Evolutionary conservation across 139 green algal genomes (phyloP), one percentile per base, ranked within the genome.

Genomic region (Volvox reticuliferus): DNA sequence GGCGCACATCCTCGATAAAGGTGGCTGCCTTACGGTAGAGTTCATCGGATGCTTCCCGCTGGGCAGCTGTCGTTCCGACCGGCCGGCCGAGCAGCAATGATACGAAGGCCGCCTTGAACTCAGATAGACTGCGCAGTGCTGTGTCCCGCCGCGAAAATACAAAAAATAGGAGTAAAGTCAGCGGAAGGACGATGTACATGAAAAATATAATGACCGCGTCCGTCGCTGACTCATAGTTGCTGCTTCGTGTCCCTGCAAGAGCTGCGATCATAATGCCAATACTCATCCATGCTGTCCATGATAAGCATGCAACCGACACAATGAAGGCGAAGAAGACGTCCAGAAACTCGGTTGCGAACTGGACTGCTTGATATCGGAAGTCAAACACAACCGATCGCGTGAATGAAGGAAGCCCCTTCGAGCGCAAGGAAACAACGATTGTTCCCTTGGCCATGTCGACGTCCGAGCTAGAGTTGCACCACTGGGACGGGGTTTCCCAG

Each of bases 361-460:
- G 69, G 24, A 93, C 75, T 21, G 75, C 63, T 26, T 93, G 83
- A 32, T 93, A 84, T 0, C 83, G 35, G 1, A 93, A 18, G 63
- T 93, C 84, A 14, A 93, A 79, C 1, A 91, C 18, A 9, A 82
- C 1, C 22, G 61, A 18, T 44, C 50, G 85, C 17, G 76, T 93
- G 55, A 91, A 91, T 1, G 83, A 88, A 3, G 84, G 44, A 20
- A 94, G 63, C 20, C 91, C 91, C 26, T 91, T 89, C 1, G 80
- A 84, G 20, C 91, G 81, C 82, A 94, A 68, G 12, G 76, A 89
- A 32, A 94, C 91, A 1, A 92, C 91, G 24, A 94, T 79, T 0
- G 21, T 89, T 33, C 76, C 76, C 75, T 90, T 93, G 1, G 75
- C 90, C 90, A 93, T 93, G 30, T 55, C 44, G 5, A 55, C 5